Evolutionary conservation across 257 asterid genomes (phyloP).

Genomic region (Solanum tarapatanum): DNA sequence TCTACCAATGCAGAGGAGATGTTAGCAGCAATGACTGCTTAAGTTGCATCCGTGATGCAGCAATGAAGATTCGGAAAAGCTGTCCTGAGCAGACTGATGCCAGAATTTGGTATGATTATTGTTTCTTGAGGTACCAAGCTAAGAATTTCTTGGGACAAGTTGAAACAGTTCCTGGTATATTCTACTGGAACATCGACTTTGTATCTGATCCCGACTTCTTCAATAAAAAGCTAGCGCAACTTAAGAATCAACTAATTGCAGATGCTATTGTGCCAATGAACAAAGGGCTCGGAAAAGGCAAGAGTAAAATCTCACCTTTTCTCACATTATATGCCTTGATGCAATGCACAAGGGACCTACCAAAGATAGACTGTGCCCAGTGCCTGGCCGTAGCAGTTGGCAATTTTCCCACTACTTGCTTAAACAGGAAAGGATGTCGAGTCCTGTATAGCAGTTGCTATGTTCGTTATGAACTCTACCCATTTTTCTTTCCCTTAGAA

Average conservation of each 20-base stretch:
- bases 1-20: conserved; percentile 80
- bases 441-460: conserved; percentile 55
- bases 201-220: conserved; percentile 44
- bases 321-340: conserved; percentile 44
- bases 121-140: conserved; percentile 39
- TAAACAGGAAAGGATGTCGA: conserved; percentile 47
- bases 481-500: conserved; percentile 62
- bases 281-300: conserved; percentile 50
- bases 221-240: conserved; percentile 17
- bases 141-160: conserved; percentile 30
- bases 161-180: conserved; percentile 30
- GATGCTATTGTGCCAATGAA: conserved; percentile 35
- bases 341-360: conserved; percentile 69
- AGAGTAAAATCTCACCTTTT: conserved; percentile 22
- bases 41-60: conserved; percentile 47
- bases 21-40: conserved; percentile 42
- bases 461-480: conserved; percentile 60
- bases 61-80: conserved; percentile 9
- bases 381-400: conserved; percentile 49
- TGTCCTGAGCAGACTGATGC: conserved; percentile 50
- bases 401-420: conserved; percentile 28
- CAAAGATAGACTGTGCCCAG: conserved; percentile 38
- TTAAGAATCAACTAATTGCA: conserved; percentile 22
- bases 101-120: conserved; percentile 59
- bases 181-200: conserved; percentile 26